Evolutionary conservation across 2,329 filamentous ascomycete species (phyloP).

Genomic region (Alternaria longipes): DNA sequence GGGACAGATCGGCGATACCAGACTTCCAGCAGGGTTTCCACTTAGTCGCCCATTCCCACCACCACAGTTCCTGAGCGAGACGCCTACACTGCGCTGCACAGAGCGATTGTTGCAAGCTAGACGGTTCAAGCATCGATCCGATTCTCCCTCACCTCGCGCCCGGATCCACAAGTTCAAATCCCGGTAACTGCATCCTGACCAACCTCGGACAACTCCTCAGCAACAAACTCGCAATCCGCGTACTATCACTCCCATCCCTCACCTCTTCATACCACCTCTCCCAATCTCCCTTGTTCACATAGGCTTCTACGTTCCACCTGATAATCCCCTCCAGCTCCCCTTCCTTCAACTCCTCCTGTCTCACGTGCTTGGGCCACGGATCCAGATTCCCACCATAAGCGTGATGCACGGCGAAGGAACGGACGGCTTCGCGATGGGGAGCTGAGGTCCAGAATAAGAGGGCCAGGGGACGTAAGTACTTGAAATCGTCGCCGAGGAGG

Average conservation of each 20-base stretch:
- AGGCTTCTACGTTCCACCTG: constrained; percentile 5
- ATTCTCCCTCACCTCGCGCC: neutral
- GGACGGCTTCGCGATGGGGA: constrained; percentile 14
- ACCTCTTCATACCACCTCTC: constrained; percentile 18
- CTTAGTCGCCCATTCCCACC: neutral
- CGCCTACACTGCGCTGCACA: neutral
- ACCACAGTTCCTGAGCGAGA: no score
- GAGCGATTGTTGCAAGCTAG: neutral
- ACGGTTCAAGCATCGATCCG: neutral
- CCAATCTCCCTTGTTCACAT: constrained; percentile 11
- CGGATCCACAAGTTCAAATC: constrained; percentile 28
- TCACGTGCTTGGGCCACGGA: constrained; percentile 19
- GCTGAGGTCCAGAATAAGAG: constrained; percentile 23
- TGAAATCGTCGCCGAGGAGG: constrained; percentile 17
- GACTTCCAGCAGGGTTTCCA: neutral
- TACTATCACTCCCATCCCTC: constrained; percentile 21
- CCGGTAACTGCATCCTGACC: constrained; percentile 25
- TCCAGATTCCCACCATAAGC: constrained; percentile 27
- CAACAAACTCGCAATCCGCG: constrained; percentile 23
- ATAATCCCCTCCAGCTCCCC: constrained; percentile 15
- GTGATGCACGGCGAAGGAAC: constrained; percentile 15
- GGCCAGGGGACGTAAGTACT: constrained; percentile 21
- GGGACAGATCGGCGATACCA: neutral
- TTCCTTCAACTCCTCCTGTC: neutral
- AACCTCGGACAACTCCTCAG: constrained; percentile 23